phyloP scores from a whole-genome alignment of 352 stramenopile genomes.

The Pythium periplocum region DNA sequence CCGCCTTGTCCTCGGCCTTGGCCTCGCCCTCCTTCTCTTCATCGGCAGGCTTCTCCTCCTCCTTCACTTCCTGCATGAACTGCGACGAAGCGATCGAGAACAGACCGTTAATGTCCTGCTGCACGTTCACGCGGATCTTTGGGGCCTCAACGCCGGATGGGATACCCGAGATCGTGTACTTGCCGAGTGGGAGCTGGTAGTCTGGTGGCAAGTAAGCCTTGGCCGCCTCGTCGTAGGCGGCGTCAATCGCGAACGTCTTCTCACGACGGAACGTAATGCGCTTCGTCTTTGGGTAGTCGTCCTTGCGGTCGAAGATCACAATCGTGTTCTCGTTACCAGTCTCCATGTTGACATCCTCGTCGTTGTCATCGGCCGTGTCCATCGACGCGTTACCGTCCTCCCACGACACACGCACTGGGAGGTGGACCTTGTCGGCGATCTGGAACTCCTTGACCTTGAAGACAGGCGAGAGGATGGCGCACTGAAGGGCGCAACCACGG shows the following conservation, averaged over 20 bases:
- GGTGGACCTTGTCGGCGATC: constrained; percentile 85
- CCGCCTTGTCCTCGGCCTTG: constrained; percentile 56
- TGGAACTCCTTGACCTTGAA: constrained; percentile 96
- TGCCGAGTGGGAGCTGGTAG: constrained; percentile 82
- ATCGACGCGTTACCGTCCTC: constrained; percentile 62
- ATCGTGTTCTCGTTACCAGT: constrained; percentile 78
- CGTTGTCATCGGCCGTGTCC: constrained; percentile 69
- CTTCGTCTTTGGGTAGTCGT: constrained; percentile 97
- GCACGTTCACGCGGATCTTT: constrained; percentile 96
- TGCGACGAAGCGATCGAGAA: constrained; percentile 94
- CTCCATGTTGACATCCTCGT: constrained; percentile 87
- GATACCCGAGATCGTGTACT: constrained; percentile 92
- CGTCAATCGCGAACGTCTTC: constrained; percentile 91
- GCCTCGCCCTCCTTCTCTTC: constrained; percentile 55
- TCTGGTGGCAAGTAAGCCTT: constrained; percentile 56
- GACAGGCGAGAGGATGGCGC: constrained; percentile 96
- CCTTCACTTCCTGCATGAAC: constrained; percentile 96
- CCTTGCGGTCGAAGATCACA: constrained; percentile 93
- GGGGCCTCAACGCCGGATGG: constrained; percentile 65
- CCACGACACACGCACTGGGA: constrained; percentile 94
- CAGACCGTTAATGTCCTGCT: constrained; percentile 96
- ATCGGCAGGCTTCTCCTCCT: constrained; percentile 68
- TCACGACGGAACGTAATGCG: constrained; percentile 94
- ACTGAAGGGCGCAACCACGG: constrained; percentile 96
- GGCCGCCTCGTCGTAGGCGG: constrained; percentile 85